A percentile compares a stretch with the other conserved stretches of the same genome.
These are phyloP conservation scores for Thelonectria olida DNA, from an alignment of 2,329 filamentous ascomycete species.

Conservation along the genomic window DNA sequence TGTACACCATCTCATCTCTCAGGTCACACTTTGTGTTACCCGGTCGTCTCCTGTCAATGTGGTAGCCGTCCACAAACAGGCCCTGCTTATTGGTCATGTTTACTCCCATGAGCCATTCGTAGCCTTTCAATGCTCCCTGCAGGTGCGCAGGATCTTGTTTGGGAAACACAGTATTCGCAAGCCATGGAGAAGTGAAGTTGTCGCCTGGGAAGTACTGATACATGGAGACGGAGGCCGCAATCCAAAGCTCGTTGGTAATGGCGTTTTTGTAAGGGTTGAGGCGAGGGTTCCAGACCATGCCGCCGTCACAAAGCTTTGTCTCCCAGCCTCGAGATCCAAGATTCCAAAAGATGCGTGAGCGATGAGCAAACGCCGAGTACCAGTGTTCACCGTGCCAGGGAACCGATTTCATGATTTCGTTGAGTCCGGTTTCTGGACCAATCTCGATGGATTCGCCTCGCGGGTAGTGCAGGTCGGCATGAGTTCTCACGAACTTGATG, in stretches of 20 bases:
- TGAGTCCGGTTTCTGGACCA: slow-evolving; percentile 34
- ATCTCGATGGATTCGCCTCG: slow-evolving; percentile 9
- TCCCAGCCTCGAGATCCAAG: slow-evolving; percentile 85
- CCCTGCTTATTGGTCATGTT: slow-evolving; percentile 83
- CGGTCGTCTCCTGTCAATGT: slow-evolving; percentile 71
- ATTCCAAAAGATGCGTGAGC: slow-evolving; percentile 87
- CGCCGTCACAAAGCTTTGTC: slow-evolving; percentile 80
- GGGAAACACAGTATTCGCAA: slow-evolving; percentile 36
- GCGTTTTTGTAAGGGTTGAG: slow-evolving; percentile 91
- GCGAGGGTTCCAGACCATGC: slow-evolving; percentile 90
- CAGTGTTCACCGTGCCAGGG: slow-evolving; percentile 83
- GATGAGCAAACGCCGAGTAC: slow-evolving; percentile 79
- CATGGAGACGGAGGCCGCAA: slow-evolving; percentile 87
- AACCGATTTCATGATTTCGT: slow-evolving; percentile 49
- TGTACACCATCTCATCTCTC: slow-evolving; percentile 90
- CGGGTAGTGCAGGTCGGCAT: slow-evolving; percentile 70
- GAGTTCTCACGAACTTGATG: slow-evolving; percentile 78
- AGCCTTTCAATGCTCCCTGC: slow-evolving; percentile 77
- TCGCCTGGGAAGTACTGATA: slow-evolving; percentile 90
- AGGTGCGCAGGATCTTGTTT: slow-evolving; percentile 71
- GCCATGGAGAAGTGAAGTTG: slow-evolving; percentile 75
- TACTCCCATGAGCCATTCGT: slow-evolving; percentile 80
- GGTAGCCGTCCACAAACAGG: slow-evolving; percentile 88
- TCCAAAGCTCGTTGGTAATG: slow-evolving; percentile 92
- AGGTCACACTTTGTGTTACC: slow-evolving; percentile 80